Base-by-base conservation (phyloP, 73 alveolate species). In the Breviolum minutum region DNA sequence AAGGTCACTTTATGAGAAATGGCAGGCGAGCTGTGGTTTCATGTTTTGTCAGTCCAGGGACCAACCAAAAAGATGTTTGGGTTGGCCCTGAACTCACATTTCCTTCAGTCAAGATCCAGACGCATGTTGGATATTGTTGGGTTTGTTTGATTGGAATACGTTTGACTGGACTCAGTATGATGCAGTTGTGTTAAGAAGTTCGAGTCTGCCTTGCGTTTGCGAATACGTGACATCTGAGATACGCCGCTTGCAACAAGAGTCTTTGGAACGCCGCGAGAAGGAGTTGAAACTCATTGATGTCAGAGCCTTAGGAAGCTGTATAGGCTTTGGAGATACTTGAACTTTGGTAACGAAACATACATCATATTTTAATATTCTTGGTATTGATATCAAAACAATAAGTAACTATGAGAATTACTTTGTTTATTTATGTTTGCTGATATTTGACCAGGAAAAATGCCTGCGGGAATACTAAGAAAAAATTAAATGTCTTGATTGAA, bases 191-290 rank as follows among this genome's bases (percentile, higher is more conserved):
- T 73, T 14, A 19, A 22, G 83, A 14, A 14, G 83, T 13, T 14
- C 7, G n/a, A 13, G 54, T 40, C 3, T 40, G 54, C 54, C 54
- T 40, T 40, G 54, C 54, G 54, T 40, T 40, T 40, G 54, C 54
- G 54, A 40, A 40, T 40, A 32, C n/a, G 10, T 19, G 20, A 32
- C 83, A 10, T 7, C 76, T 9, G 76, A 84, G 93, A 84, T 84
- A 54, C 93, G 93, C 76, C 93, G 93, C 93, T 84, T 84, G 93
- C 76, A 84, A 26, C 73, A 84, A 61, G 74, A 61, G 29, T 84
- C 93, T 26, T 26, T 61, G 93, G 74, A 84, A 61, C 93, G 61
- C 60, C 54, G 74, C 62, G 74, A 84, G 93, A n/a, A 22, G 74
- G 93, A 84, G 77, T 54, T 84, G 76, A 61, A 84, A 26, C 26